phyloP scores from a whole-genome alignment of 2,329 filamentous ascomycete genomes.

The Exophiala viscosa region DNA sequence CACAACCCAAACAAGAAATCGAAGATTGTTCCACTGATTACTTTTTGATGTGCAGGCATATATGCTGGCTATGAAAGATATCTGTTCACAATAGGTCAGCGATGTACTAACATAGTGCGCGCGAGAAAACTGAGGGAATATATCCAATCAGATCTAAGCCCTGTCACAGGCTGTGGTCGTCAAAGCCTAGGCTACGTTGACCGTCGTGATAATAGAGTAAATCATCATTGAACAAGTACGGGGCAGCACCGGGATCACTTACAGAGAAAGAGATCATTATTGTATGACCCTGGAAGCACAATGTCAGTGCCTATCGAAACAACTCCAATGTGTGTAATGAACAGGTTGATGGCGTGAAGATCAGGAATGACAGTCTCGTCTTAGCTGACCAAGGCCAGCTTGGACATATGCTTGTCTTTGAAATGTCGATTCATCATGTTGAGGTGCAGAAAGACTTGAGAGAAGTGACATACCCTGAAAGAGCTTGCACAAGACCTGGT shows the following conservation, averaged over 20 bases:
- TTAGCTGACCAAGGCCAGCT: slow-evolving; percentile 52
- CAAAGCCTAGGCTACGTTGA: slow-evolving; percentile 78
- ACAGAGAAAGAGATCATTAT: slow-evolving; percentile 1
- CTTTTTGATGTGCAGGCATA: neutral
- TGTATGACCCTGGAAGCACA: neutral
- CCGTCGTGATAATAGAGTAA: slow-evolving; percentile 70
- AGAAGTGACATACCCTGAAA: neutral
- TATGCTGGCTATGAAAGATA: neutral
- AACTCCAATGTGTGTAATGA: neutral
- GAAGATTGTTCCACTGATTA: neutral
- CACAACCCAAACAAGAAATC: neutral
- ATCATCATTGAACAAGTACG: slow-evolving; percentile 60
- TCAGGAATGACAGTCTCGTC: slow-evolving; percentile 50
- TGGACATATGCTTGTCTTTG: slow-evolving; percentile 98
- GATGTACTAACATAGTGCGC: neutral
- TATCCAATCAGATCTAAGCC: slow-evolving; percentile 48
- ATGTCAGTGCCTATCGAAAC: neutral
- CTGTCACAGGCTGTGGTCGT: slow-evolving; percentile 76
- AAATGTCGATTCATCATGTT: slow-evolving; percentile 74
- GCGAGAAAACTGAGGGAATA: neutral
- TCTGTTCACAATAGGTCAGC: slow-evolving; percentile 6
- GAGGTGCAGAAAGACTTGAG: neutral
- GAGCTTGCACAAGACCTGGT: neutral
- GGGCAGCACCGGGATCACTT: slow-evolving; percentile 15
- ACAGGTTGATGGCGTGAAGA: neutral